phyloP scores from a whole-genome alignment of 345 rosid genomes.

The Citrus sp. region DNA sequence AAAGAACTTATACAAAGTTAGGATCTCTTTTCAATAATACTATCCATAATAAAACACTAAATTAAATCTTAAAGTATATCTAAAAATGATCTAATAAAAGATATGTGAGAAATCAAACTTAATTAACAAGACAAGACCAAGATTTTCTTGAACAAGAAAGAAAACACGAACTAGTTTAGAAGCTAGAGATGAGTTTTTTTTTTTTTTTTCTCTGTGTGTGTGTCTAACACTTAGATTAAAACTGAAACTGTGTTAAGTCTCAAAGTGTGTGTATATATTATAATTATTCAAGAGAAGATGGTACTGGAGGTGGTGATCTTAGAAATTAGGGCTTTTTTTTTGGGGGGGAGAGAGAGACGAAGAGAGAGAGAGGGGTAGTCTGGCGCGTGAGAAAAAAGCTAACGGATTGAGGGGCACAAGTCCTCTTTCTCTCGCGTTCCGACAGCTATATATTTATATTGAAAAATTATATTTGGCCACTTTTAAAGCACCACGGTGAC shows the following conservation, averaged over 20 bases:
- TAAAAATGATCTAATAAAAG: too few species aligned
- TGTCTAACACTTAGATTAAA: neutral
- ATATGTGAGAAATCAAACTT: too few species aligned
- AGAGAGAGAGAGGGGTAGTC: constrained; percentile 14
- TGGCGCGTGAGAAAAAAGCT: constrained; percentile 25
- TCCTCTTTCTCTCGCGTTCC: constrained; percentile 21
- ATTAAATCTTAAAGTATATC: neutral
- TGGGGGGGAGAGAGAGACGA: too few species aligned
- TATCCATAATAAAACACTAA: neutral
- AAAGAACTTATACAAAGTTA: neutral
- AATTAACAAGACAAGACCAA: too few species aligned
- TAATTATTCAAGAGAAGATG: neutral
- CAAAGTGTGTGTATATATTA: neutral
- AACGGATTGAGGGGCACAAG: constrained; percentile 29
- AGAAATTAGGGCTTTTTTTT: constrained; percentile 34
- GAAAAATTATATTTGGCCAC: too few species aligned
- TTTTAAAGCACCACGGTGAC: too few species aligned
- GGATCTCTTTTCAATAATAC: neutral
- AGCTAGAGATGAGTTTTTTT: neutral
- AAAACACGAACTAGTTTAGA: neutral
- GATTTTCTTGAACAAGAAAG: too few species aligned
- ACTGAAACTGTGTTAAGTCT: neutral
- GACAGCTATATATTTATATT: constrained; percentile 11
- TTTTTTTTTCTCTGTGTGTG: too few species aligned
- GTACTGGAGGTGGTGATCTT: constrained; percentile 7